Conservation (phyloP, 2,329 filamentous ascomycete genomes). For the Didymella pinodella region DNA sequence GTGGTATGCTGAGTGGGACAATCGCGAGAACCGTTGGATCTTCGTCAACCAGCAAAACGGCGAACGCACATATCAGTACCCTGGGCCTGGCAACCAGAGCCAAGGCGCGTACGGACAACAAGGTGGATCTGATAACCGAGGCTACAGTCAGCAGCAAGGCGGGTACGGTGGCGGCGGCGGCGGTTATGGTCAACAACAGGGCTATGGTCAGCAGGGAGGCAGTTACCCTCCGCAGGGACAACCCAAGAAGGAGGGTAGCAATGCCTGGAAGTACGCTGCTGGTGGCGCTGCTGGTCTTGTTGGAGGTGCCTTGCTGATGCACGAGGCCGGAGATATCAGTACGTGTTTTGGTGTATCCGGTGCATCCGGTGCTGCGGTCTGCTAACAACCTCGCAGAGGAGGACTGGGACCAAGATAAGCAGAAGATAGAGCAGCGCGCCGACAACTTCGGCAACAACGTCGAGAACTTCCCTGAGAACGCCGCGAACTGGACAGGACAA, state of each 20-base stretch:
- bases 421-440: constrained; percentile 25
- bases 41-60: constrained; percentile 39
- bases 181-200: constrained; percentile 19
- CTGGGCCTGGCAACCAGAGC: constrained; percentile 18
- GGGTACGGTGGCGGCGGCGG: constrained; percentile 7
- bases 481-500: constrained; percentile 34
- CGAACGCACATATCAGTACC: constrained; percentile 36
- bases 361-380: too few relatives aligned
- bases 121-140: constrained; percentile 6
- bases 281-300: constrained; percentile 35
- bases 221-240: constrained; percentile 19
- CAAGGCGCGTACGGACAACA: constrained; percentile 27
- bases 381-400: constrained; percentile 26
- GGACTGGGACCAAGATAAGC: constrained; percentile 29
- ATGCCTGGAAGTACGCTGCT: constrained; percentile 40
- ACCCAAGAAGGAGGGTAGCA: constrained; percentile 33
- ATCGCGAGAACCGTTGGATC: constrained; percentile 34
- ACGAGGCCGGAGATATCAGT: constrained; percentile 39
- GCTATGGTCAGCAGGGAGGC: constrained; percentile 22
- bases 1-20: constrained; percentile 37
- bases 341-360: not conserved
- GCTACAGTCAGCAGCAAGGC: constrained; percentile 25
- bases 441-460: constrained; percentile 32
- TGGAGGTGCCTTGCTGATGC: constrained; percentile 37
- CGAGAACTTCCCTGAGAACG: constrained; percentile 35